Evolutionary conservation across 495 filamentous ascomycete genomes (phyloP), one percentile per base, ranked within the genome.

Genomic region (Aspergillus incahuasiensis): DNA sequence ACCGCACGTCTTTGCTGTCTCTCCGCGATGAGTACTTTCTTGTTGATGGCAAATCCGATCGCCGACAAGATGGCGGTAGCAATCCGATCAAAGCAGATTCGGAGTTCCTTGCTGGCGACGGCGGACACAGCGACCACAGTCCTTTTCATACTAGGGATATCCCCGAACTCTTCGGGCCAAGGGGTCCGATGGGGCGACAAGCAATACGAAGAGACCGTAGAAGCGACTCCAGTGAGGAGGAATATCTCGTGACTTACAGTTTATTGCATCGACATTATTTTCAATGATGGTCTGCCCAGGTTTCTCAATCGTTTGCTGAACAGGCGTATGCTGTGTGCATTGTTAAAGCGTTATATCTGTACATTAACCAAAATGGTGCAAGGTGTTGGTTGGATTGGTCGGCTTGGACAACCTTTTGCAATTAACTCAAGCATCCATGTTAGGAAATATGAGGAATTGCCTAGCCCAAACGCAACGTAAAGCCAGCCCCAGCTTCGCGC

Each of bases 401-500:
- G n/a, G 32, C 21, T 35, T 54, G 16, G 25, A 35, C 28, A 46
- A 22, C 20, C 47, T 22, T 15, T 38, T 28, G 25, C 25, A 8
- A 28, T 28, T 4, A 28, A 28, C 3, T 28, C 25, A 4, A 28
- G 25, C 25, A 3, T 28, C 25, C 25, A 8, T 28, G 25, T 25
- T 5, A 55, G 22, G 44, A 15, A 12, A 21, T 4, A 18, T 8
- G 2, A 15, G 20, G 25, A 50, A 11, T 7, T 2, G 48, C 48
- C 63, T 64, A 75, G 24, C 76, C 86, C 71, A 96, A 78, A 58
- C 88, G 83, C 60, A 97, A 73, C 38, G 80, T 77, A 73, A 97
- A 96, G 11, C 91, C 92, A 13, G 84, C 91, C 0, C 91, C 92
- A 59, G 85, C 81, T 67, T 94, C 88, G 58, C 83, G 84, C 19